Conservation (phyloP, 129 eudicot species). For the Dittrichia graveolens region DNA sequence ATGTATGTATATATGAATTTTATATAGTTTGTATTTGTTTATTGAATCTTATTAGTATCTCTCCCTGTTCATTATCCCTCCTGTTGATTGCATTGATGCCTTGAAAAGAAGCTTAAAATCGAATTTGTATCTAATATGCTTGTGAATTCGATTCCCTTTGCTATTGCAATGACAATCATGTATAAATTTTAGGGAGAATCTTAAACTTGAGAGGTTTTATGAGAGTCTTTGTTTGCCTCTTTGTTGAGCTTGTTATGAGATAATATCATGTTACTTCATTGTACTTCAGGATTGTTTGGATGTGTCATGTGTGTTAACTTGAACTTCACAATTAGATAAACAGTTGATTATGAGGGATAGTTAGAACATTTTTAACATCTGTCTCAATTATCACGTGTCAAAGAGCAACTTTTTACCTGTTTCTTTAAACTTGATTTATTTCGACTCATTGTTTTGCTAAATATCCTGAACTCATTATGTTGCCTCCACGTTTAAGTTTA, state of each 20-base stretch:
- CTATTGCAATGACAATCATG: slow-evolving; percentile 13
- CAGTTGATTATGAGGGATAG: not conserved
- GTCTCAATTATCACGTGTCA: not conserved
- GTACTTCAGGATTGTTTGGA: not conserved
- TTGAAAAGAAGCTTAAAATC: slow-evolving; percentile 12
- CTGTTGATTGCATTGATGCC: not conserved
- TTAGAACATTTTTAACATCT: not conserved
- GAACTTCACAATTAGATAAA: not conserved
- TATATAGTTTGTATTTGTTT: not conserved
- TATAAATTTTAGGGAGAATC: slow-evolving; percentile 1
- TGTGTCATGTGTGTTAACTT: not conserved
- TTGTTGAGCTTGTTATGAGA: not conserved
- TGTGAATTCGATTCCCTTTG: not conserved
- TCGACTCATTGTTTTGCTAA: not conserved
- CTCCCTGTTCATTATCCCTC: not conserved
- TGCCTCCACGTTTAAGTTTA: not conserved
- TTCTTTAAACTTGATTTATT: slow-evolving; percentile 2
- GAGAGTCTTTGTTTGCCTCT: not conserved
- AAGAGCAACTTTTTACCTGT: not conserved
- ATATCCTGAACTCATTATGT: not conserved
- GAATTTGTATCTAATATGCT: not conserved
- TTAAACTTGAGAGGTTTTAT: slow-evolving; percentile 1
- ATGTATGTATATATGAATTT: not conserved
- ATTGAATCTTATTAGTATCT: not conserved
- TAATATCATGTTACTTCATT: not conserved